These are phyloP conservation scores for Sapria himalayana DNA, from an alignment of 345 rosid genomes.

Conservation along the genomic window DNA sequence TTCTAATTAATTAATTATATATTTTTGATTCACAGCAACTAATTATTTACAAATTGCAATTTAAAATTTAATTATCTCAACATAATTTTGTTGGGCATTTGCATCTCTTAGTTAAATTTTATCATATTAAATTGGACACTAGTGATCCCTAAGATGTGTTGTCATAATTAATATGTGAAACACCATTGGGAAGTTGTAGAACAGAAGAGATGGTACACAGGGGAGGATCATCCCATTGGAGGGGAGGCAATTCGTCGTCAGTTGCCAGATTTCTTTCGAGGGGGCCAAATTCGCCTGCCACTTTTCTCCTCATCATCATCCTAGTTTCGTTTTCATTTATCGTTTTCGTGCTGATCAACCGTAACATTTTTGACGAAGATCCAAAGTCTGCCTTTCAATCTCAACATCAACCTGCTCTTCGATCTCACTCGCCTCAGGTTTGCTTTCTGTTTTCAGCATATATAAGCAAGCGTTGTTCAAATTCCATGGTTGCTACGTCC, in stretches of 20 bases:
- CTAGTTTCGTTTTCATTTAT: constrained; percentile 17
- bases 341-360: constrained; percentile 10
- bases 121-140: too few species aligned
- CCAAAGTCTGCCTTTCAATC: constrained; percentile 10
- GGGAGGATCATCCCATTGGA: constrained; percentile 9
- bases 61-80: too few species aligned
- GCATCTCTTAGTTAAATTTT: too few species aligned
- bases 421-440: constrained; percentile 12
- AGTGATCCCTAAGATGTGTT: too few species aligned
- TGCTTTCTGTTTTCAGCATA: not conserved
- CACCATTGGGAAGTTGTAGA: too few species aligned
- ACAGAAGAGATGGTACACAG: constrained; percentile 17
- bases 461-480: too few species aligned
- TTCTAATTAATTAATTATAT: too few species aligned
- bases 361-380: constrained; percentile 18
- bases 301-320: constrained; percentile 13
- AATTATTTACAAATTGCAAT: too few species aligned
- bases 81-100: too few species aligned
- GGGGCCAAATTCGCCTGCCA: constrained; percentile 7
- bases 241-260: constrained; percentile 8
- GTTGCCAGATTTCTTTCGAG: constrained; percentile 10
- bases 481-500: too few species aligned
- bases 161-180: too few species aligned
- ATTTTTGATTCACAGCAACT: too few species aligned
- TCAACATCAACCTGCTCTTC: not conserved